Evolutionary conservation across 2,329 filamentous ascomycete genomes (phyloP), one percentile per base, ranked within the genome.

Genomic region (Xylariomycetidae sp.): DNA sequence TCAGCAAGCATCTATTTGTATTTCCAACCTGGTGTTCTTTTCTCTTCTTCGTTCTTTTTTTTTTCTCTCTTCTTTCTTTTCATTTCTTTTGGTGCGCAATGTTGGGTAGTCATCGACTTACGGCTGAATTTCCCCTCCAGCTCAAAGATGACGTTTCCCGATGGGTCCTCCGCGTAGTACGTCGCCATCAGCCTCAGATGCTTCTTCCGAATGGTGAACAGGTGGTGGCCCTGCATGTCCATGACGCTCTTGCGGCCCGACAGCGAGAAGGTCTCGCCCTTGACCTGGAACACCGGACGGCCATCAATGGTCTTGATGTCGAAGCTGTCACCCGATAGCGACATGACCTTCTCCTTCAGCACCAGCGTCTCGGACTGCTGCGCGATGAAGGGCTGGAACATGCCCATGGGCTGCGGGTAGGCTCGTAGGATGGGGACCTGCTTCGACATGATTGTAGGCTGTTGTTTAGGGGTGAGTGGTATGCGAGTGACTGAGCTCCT

Each of bases 301-400:
- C 76, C 76, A 38, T 67, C 69, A 27, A 66, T 58, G 5, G 72
- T 67, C 34, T 68, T 71, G 55, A 85, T 72, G 42, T 74, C 72
- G 58, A 83, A 85, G 54, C 69, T 75, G 59, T 84, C 78, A 37
- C 77, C 77, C 2, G 70, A 70, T 7, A 82, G 58, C 3, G 78
- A 81, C 37, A 80, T 53, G 13, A 81, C 63, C 46, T 77, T 78
- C 49, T 84, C 78, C 46, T 70, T 74, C 30, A 85, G 61, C 2
- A 75, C 51, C 6, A 85, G 58, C 3, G 70, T 75, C 48, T 70
- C 64, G 5, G 53, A 48, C 19, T 63, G 54, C 1, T 38, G 50
- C 3, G 62, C 58, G 16, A 67, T 51, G 40, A 62, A 56, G 7
- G 56, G 53, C 33, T 54, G 44, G 42, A 69, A 65, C 33, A 71